phyloP scores from a whole-genome alignment of 192 early-diverging fungal genomes.

The Backusella luteola region DNA sequence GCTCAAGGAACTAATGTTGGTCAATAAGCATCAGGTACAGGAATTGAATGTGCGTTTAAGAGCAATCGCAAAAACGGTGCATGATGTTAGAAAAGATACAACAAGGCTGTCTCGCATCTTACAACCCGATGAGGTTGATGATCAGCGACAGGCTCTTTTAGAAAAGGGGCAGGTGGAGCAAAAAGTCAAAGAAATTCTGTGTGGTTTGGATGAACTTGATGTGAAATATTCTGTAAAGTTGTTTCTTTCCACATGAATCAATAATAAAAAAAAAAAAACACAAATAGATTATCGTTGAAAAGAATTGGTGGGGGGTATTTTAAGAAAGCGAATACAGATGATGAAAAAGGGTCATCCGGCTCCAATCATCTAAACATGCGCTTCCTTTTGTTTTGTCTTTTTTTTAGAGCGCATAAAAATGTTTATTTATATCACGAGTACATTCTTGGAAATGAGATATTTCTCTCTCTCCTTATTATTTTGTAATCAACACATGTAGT shows the following conservation, averaged over 20 bases:
- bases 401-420: no score
- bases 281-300: no score
- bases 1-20: slow-evolving; percentile 30
- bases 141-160: not conserved
- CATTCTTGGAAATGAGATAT: no score
- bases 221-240: slow-evolving; percentile 12
- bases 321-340: no score
- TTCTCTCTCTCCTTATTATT: no score
- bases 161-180: slow-evolving; percentile 11
- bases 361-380: no score
- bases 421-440: no score
- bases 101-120: slow-evolving; percentile 3
- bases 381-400: no score
- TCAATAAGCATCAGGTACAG: slow-evolving; percentile 28
- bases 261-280: no score
- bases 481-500: no score
- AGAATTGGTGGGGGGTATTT: no score
- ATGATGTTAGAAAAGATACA: slow-evolving; percentile 26
- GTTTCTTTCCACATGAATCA: not conserved
- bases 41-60: slow-evolving; percentile 15
- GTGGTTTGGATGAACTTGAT: slow-evolving; percentile 28
- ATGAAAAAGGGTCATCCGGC: no score
- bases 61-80: slow-evolving; percentile 22
- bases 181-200: slow-evolving; percentile 29
- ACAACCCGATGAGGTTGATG: slow-evolving; percentile 10